phyloP scores from a whole-genome alignment of 352 stramenopile species.

The Phytophthora cryptogea region DNA sequence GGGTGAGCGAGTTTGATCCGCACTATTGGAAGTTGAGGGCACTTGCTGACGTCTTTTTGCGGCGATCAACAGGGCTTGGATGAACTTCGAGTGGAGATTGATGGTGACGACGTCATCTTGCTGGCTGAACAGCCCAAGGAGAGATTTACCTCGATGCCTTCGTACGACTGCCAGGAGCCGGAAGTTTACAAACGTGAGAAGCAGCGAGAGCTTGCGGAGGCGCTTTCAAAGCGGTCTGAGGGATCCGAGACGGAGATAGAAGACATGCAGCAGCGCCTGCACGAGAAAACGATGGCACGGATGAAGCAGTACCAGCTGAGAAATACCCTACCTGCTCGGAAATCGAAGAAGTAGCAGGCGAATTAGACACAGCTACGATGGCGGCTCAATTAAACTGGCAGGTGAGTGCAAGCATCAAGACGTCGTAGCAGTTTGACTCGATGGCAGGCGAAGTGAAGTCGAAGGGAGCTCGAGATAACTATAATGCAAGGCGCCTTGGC shows the following conservation, averaged over 20 bases:
- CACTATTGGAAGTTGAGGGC: neutral
- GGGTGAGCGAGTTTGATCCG: constrained; percentile 25
- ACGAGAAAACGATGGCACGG: constrained; percentile 62
- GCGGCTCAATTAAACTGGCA: neutral
- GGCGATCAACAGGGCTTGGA: constrained; percentile 37
- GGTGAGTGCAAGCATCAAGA: neutral
- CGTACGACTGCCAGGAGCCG: constrained; percentile 26
- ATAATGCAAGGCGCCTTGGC: constrained; percentile 4
- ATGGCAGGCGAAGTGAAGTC: neutral
- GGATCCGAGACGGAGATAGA: constrained; percentile 47
- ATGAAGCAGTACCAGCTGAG: constrained; percentile 43
- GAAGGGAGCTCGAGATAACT: neutral
- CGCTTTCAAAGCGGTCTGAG: constrained; percentile 43
- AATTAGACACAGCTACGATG: neutral
- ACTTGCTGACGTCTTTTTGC: neutral
- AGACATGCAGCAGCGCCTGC: constrained; percentile 53
- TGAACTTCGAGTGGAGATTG: constrained; percentile 43
- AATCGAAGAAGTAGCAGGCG: constrained; percentile 20
- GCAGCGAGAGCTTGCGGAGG: constrained; percentile 46
- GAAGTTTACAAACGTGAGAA: constrained; percentile 47
- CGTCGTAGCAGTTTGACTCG: neutral
- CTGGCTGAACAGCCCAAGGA: constrained; percentile 22
- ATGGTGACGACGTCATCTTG: constrained; percentile 51
- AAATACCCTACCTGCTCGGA: constrained; percentile 12
- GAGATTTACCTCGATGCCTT: constrained; percentile 13